Base-by-base conservation (phyloP, 2,329 filamentous ascomycete genomes). In the Claviceps arundinis region DNA sequence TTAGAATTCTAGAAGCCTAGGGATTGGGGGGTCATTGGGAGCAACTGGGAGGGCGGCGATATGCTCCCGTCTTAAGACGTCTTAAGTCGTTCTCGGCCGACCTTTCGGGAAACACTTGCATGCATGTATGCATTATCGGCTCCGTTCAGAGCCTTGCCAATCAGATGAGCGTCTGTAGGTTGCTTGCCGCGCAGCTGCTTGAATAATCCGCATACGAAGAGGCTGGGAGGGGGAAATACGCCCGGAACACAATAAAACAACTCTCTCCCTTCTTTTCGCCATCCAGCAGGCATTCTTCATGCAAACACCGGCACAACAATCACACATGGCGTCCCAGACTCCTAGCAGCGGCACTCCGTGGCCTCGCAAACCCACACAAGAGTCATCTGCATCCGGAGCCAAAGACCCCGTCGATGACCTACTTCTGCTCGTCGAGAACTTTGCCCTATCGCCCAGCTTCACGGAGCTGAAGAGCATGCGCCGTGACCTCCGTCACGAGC, bases 391-490 rank as follows among this genome's bases (percentile, higher is more conserved):
- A n/a, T 22, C 19, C 6, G 30, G 46, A 1, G 16, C 30, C 30
- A 47, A 11, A 38, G 46, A 47, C 17, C 17, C 46, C 13, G 46
- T 37, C n/a, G 40, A 30, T 14, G 54, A 59, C 46, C 40, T 54
- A 26, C 51, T 34, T 8, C 30, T 52, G 50, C 40, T 30, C 19
- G 22, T 37, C 37, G 37, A 50, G 7, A 47, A 37, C n/a, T 47
- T 47, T 47, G 46, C 46, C 11, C 5, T 37, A 19, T 47, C 46
- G 9, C 46, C 46, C 11, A 47, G 46, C 46, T 47, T 47, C 46
- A 22, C 16, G 19, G 46, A 47, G 17, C 46, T 47, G 30, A 47
- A 47, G 37, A 37, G 13, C 34, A 37, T 47, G 46, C 46, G 30
- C 17, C 30, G 16, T 3, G 46, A 47, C 7, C n/a, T 37, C 8